Conservation (phyloP, 2,329 filamentous ascomycete species). For the Lasiodiplodia theobromae region DNA sequence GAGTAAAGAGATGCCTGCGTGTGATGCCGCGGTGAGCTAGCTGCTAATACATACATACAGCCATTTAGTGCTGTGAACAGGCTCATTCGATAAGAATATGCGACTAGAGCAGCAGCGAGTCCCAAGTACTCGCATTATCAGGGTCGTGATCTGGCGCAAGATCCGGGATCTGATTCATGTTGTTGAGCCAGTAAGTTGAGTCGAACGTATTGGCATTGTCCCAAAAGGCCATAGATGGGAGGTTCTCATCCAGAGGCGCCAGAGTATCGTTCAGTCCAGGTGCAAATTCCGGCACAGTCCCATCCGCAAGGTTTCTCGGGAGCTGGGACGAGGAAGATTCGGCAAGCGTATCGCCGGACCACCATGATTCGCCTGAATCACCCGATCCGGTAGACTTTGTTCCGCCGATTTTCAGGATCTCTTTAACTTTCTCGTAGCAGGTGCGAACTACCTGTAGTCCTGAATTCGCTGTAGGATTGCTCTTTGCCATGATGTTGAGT, state of each 20-base stretch:
- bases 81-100: neutral
- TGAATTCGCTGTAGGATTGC: constrained; percentile 6
- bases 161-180: constrained; percentile 11
- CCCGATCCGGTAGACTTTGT: constrained; percentile 7
- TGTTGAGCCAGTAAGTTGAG: constrained; percentile 4
- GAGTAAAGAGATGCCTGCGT: neutral
- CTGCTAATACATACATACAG: too few species aligned
- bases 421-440: constrained; percentile 14
- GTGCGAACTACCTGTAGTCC: neutral
- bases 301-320: neutral
- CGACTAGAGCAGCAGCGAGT: neutral
- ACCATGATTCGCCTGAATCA: neutral
- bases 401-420: neutral
- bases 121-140: constrained; percentile 7
- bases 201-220: constrained; percentile 2
- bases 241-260: neutral
- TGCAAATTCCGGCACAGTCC: neutral
- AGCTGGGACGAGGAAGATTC: neutral
- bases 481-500: neutral
- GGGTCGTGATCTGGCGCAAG: constrained; percentile 3
- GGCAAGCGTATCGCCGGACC: constrained; percentile 1
- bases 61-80: neutral
- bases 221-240: constrained; percentile 2
- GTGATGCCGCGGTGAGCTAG: neutral
- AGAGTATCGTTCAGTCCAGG: neutral